Conservation (phyloP, 345 rosid genomes). For the Pseudoturritis turrita region DNA sequence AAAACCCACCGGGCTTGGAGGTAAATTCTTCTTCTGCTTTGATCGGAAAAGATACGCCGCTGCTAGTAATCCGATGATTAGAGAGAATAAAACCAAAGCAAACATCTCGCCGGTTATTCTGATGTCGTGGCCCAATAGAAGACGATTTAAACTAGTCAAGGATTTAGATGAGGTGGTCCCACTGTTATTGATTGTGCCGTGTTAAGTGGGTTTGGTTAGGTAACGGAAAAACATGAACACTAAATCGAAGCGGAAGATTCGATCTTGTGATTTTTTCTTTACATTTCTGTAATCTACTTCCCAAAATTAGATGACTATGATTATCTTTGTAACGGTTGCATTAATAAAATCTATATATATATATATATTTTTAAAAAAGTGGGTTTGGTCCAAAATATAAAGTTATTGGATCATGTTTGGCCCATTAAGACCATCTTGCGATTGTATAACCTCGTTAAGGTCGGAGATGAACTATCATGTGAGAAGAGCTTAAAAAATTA, state of each 20-base stretch:
- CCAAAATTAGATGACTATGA: no score
- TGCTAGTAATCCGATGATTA: neutral
- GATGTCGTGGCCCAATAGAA: neutral
- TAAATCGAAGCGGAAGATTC: no score
- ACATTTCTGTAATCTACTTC: no score
- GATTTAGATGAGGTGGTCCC: no score
- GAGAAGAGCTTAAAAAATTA: neutral
- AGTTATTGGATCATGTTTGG: neutral
- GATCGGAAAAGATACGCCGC: neutral
- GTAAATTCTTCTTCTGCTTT: neutral
- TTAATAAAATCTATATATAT: no score
- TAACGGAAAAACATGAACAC: no score
- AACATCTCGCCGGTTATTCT: neutral
- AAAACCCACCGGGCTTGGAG: constrained; percentile 6
- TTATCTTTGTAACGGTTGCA: no score
- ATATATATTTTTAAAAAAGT: no score
- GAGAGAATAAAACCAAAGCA: neutral
- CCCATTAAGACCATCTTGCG: neutral
- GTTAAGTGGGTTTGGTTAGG: neutral
- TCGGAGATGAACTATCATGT: neutral
- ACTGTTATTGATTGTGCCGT: no score
- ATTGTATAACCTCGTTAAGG: neutral
- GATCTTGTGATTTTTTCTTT: no score
- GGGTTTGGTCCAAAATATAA: neutral
- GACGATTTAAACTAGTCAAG: neutral